phyloP scores from a whole-genome alignment of 2,329 filamentous ascomycete genomes.

The Stagonosporopsis rhizophila region DNA sequence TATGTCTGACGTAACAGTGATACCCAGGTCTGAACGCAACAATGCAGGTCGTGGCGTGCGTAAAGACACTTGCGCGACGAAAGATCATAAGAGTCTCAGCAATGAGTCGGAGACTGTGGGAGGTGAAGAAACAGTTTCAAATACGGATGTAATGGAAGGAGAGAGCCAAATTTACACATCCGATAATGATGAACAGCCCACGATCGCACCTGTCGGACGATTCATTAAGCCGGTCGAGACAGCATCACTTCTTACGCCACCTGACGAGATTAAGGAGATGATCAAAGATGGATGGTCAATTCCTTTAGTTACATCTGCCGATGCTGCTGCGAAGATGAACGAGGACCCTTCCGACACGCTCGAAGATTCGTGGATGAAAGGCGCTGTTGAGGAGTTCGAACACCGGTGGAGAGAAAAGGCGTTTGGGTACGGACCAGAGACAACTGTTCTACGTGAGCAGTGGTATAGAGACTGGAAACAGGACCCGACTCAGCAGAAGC shows the following conservation, averaged over 20 bases:
- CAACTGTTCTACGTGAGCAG: neutral
- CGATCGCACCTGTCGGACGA: no score
- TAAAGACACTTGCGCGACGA: no score
- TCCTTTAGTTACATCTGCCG: neutral
- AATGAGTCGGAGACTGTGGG: no score
- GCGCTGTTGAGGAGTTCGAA: neutral
- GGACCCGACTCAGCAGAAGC: no score
- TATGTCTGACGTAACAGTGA: no score
- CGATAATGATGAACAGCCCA: neutral
- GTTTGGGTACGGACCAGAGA: neutral
- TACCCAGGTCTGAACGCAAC: no score
- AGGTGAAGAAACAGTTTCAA: no score
- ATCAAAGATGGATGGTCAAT: neutral
- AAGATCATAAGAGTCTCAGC: no score
- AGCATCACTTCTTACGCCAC: neutral
- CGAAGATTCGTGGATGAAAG: neutral
- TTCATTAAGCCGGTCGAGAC: neutral
- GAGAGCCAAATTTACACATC: neutral
- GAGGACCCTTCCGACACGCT: neutral
- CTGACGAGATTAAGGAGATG: neutral
- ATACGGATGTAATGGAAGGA: no score
- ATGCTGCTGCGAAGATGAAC: neutral
- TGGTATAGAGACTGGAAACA: neutral
- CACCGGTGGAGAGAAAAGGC: neutral
- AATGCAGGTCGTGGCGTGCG: no score